A percentile compares a stretch with the other conserved stretches of the same genome.
Conservation (phyloP, 2,329 filamentous ascomycete genomes). For the Penicillium occitanis region DNA sequence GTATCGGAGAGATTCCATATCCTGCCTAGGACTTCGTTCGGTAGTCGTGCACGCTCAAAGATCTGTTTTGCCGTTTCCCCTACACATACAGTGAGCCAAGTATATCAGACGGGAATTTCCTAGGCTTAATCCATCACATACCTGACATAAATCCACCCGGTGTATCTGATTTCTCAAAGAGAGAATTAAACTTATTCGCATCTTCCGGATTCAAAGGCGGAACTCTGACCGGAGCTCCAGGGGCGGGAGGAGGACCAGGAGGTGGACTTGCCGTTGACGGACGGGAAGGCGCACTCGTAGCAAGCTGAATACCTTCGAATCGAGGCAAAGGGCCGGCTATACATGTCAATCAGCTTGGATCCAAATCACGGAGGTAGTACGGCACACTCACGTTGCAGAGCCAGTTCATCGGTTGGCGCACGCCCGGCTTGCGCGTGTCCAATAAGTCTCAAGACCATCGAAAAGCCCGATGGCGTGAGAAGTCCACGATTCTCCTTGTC, state of each 20-base stretch:
- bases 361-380: neutral
- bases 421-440: conserved; percentile 90
- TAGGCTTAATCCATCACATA: conserved; percentile 28
- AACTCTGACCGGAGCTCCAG: conserved; percentile 71
- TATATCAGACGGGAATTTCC: neutral
- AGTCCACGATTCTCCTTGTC: conserved; percentile 95
- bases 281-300: conserved; percentile 45
- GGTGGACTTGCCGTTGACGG: conserved; percentile 55
- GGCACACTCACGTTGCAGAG: conserved; percentile 64
- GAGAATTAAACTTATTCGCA: conserved; percentile 78
- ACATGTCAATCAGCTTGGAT: conserved; percentile 6
- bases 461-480: conserved; percentile 88
- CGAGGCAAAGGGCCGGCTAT: conserved; percentile 77
- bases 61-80: conserved; percentile 89
- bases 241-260: conserved; percentile 30
- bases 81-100: conserved; percentile 27
- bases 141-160: conserved; percentile 73
- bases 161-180: conserved; percentile 87
- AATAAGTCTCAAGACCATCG: conserved; percentile 88
- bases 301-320: conserved; percentile 73
- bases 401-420: conserved; percentile 76
- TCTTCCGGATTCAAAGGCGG: conserved; percentile 86
- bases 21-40: conserved; percentile 85
- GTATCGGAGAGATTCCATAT: conserved; percentile 97
- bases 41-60: conserved; percentile 87